Evolutionary conservation across 2,329 filamentous ascomycete species (phyloP), one percentile per base, ranked within the genome.

Genomic region (Trichophyton equinum): DNA sequence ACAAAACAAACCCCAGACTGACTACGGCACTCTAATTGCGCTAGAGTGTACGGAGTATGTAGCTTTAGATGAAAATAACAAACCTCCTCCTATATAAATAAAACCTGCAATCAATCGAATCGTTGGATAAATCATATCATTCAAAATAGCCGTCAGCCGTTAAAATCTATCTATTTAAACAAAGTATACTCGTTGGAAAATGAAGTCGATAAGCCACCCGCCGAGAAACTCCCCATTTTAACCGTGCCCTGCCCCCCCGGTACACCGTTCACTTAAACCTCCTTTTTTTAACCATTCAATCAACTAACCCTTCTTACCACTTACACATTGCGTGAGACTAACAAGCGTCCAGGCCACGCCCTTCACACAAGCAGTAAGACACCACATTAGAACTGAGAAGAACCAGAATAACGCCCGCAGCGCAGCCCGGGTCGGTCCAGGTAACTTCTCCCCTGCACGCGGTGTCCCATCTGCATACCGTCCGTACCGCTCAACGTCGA

Each of bases 401-500:
- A 68, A 70, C 65, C 70, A 75, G 58, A 76, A 73, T 20, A 78
- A 62, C 3, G 73, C 60, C 44, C 69, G 67, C n/a, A 78, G 62
- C 13, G 72, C 57, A 4, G 65, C 67, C 27, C 75, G 69, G 42
- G 71, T 72, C 20, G 71, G 55, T 1, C 70, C 68, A 4, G 76
- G 76, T 5, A 78, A 60, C 49, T 77, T 71, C 63, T 77, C 63
- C 2, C 73, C 74, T 55, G 74, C 69, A 6, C 72, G 68, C 18
- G 70, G 68, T 0, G 70, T 72, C 13, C 71, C 67, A n/a, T 62
- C 63, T 20, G 70, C 72, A 61, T 75, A 76, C 5, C 71, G 71
- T 11, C 74, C 74, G 38, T 78, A 75, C 46, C 73, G 75, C 55
- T 77, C 76, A 7, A 78, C 68, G 64, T 78, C 76, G 53, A 78